Percentiles rank a stretch among this genome's conserved stretches.
Conservation (phyloP, 352 stramenopile genomes). For the Phytophthora litchii region DNA sequence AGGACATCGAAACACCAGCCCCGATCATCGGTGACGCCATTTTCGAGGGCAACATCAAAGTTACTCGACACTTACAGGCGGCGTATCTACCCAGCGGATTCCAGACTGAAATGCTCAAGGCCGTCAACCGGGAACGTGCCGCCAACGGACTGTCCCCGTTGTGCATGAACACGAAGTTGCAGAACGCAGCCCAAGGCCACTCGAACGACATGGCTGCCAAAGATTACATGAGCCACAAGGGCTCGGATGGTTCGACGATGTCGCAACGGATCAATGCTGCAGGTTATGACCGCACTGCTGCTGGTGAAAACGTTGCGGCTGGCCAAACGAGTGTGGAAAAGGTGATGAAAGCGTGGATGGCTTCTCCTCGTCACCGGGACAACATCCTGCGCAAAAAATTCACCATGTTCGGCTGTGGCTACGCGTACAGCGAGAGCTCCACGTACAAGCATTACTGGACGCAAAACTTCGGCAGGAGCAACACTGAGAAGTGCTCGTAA, state of each 20-base stretch:
- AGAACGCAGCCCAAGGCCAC: constrained; percentile 29
- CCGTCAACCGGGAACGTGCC: constrained; percentile 56
- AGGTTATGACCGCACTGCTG: constrained; percentile 49
- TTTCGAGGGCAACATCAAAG: constrained; percentile 14
- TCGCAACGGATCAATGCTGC: constrained; percentile 37
- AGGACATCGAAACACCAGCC: constrained; percentile 21
- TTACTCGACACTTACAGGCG: constrained; percentile 24
- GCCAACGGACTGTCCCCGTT: constrained; percentile 35
- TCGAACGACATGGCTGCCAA: constrained; percentile 54
- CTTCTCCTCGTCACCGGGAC: constrained; percentile 46
- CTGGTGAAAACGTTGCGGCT: constrained; percentile 65
- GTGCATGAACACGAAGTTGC: constrained; percentile 50
- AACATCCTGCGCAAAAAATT: constrained; percentile 53
- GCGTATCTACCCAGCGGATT: constrained; percentile 27
- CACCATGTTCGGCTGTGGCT: constrained; percentile 46
- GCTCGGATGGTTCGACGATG: constrained; percentile 47
- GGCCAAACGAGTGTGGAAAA: constrained; percentile 41
- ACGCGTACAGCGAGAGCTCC: constrained; percentile 32
- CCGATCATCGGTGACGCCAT: constrained; percentile 29
- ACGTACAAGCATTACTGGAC: constrained; percentile 66
- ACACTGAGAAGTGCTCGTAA: constrained; percentile 34
- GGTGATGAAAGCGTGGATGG: constrained; percentile 65
- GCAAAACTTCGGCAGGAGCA: constrained; percentile 53
- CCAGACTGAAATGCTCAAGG: constrained; percentile 43
- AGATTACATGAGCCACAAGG: constrained; percentile 62